Evolutionary conservation across 192 early-diverging fungal genomes (phyloP).

Genomic region (Obelidium mucronatum): DNA sequence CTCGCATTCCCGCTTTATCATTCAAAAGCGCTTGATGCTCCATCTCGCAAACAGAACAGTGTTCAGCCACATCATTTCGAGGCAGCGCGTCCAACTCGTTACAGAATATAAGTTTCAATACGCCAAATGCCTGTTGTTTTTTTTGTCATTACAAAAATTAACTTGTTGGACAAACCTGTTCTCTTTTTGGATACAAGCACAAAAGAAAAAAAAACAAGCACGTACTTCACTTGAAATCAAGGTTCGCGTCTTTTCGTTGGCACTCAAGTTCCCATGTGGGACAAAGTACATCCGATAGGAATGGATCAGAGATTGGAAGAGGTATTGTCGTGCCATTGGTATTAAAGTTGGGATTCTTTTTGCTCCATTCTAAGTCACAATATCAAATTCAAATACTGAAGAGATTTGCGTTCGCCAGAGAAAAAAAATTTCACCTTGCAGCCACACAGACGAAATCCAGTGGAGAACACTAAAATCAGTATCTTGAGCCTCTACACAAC

Average conservation of each 20-base stretch:
- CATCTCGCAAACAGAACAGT: background rate
- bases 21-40: background rate
- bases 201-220: no score
- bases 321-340: background rate
- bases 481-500: background rate
- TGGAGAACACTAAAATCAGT: background rate
- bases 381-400: background rate
- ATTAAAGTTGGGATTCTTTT: background rate
- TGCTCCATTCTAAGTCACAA: background rate
- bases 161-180: no score
- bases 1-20: constrained; percentile 1
- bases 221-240: no score
- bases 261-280: constrained; percentile 13
- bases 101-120: constrained; percentile 5
- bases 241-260: background rate
- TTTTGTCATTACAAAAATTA: background rate
- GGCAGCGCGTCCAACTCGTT: background rate
- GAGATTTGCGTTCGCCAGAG: background rate
- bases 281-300: constrained; percentile 9
- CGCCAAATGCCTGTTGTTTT: constrained; percentile 1
- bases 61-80: background rate
- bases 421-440: no score
- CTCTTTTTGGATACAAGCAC: no score
- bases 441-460: constrained; percentile 19
- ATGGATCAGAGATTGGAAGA: constrained; percentile 10